Evolutionary conservation across 768 basidiomycete genomes (phyloP).

Genomic region (Hypsizygus marmoreus): DNA sequence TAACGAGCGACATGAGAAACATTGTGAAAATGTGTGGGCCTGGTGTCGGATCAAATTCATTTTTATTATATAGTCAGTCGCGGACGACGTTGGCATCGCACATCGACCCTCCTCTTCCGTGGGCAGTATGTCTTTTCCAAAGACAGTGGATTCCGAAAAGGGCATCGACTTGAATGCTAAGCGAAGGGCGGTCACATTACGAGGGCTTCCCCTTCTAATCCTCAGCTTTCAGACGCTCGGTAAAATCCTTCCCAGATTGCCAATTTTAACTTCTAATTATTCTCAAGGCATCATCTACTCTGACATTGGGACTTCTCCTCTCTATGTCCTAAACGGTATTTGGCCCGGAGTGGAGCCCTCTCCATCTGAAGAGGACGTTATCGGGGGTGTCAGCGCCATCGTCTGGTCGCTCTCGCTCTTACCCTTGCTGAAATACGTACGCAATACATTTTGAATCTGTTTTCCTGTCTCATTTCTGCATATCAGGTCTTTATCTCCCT

Average conservation of each 20-base stretch:
- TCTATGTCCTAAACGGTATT: conserved; percentile 68
- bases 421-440: conserved; percentile 65
- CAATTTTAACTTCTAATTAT: neutral
- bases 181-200: conserved; percentile 7
- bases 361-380: conserved; percentile 59
- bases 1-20: conserved; percentile 13
- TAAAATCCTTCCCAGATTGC: neutral
- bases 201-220: conserved; percentile 11
- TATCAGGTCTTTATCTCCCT: conserved; percentile 45
- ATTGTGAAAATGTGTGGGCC: no score
- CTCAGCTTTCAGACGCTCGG: conserved; percentile 12
- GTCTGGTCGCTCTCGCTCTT: conserved; percentile 64
- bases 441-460: conserved; percentile 12
- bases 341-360: conserved; percentile 50
- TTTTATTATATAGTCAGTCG: conserved; percentile 1
- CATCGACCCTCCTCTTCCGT: neutral
- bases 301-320: conserved; percentile 59
- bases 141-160: conserved; percentile 24
- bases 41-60: no score
- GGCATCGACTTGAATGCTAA: conserved; percentile 33
- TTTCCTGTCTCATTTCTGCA: neutral
- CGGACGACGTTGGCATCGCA: conserved; percentile 26
- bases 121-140: conserved; percentile 18
- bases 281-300: conserved; percentile 49
- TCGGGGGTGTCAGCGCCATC: conserved; percentile 65